Conservation (phyloP, 75 land plant species). For the Azolla pinnata region DNA sequence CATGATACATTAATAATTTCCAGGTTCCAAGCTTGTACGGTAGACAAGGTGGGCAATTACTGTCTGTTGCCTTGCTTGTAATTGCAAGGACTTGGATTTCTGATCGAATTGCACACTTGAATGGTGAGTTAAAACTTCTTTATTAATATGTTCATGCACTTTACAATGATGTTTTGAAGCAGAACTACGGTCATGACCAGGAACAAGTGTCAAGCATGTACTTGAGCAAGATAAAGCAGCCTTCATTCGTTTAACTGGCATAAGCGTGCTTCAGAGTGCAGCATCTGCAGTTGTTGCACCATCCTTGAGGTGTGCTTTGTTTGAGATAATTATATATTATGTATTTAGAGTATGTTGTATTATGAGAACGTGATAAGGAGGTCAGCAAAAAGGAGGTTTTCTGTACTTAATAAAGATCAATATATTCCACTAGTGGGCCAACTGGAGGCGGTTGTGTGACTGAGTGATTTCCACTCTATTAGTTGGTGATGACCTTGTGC, state of each 20-base stretch:
- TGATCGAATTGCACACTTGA: constrained; percentile 93
- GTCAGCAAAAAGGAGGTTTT: no score
- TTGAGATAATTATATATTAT: no score
- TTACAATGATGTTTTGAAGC: no score
- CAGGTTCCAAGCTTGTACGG: constrained; percentile 82
- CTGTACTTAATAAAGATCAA: no score
- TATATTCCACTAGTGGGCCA: no score
- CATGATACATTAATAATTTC: no score
- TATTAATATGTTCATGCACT: no score
- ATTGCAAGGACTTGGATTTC: constrained; percentile 87
- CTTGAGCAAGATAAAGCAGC: constrained; percentile 90
- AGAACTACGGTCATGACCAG: constrained; percentile 23
- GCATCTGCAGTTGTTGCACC: constrained; percentile 89
- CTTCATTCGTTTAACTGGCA: constrained; percentile 76
- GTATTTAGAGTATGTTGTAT: no score
- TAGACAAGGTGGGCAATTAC: constrained; percentile 79
- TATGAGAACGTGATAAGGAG: no score
- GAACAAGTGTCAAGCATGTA: constrained; percentile 90
- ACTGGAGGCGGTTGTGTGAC: no score
- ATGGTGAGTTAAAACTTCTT: constrained; percentile 56
- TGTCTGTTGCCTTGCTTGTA: constrained; percentile 88
- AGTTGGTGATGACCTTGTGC: no score
- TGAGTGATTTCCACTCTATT: no score
- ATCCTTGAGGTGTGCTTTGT: constrained; percentile 78
- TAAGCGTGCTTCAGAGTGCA: constrained; percentile 95